phyloP scores from a whole-genome alignment of 2,329 filamentous ascomycete species.

The Camillea tinctor region DNA sequence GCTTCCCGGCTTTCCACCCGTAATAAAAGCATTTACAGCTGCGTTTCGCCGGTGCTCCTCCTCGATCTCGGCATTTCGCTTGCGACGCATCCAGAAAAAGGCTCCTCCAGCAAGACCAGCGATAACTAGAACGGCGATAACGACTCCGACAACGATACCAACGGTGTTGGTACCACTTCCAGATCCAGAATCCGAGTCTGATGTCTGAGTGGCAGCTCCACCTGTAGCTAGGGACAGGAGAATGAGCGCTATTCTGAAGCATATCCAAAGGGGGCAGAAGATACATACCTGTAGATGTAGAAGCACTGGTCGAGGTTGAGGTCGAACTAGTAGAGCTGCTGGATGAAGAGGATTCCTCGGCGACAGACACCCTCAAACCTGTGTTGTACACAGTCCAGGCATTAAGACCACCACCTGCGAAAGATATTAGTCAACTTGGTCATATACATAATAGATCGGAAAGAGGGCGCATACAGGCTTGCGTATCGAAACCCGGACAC shows the following conservation, averaged over 20 bases:
- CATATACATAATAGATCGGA: slow-evolving; percentile 8
- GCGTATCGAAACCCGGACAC: slow-evolving; percentile 61
- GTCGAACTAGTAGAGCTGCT: slow-evolving; percentile 33
- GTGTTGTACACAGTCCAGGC: slow-evolving; percentile 52
- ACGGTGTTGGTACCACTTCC: slow-evolving; percentile 63
- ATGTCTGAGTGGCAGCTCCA: not conserved
- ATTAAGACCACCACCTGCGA: slow-evolving; percentile 40
- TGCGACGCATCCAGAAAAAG: slow-evolving; percentile 74
- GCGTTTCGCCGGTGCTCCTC: slow-evolving; percentile 82
- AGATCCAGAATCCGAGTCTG: not conserved
- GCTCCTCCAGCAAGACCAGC: slow-evolving; percentile 64
- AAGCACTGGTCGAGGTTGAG: slow-evolving; percentile 23
- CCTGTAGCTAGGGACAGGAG: not conserved
- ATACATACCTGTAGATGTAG: slow-evolving; percentile 14
- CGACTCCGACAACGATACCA: slow-evolving; percentile 83
- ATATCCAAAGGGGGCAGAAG: slow-evolving; percentile 1
- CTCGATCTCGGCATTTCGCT: slow-evolving; percentile 74
- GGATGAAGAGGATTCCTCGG: slow-evolving; percentile 27
- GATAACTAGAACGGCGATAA: slow-evolving; percentile 75
- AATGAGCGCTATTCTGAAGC: not conserved
- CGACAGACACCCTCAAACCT: slow-evolving; percentile 43
- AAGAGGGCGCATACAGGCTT: slow-evolving; percentile 60
- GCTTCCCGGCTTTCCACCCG: slow-evolving; percentile 59
- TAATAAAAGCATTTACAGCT: slow-evolving; percentile 74
- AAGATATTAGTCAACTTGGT: slow-evolving; percentile 12